Percentiles rank a stretch among this genome's conserved stretches.
Conservation (phyloP, 1,284 basidiomycete species). For the Coniferiporia sulphurascens region DNA sequence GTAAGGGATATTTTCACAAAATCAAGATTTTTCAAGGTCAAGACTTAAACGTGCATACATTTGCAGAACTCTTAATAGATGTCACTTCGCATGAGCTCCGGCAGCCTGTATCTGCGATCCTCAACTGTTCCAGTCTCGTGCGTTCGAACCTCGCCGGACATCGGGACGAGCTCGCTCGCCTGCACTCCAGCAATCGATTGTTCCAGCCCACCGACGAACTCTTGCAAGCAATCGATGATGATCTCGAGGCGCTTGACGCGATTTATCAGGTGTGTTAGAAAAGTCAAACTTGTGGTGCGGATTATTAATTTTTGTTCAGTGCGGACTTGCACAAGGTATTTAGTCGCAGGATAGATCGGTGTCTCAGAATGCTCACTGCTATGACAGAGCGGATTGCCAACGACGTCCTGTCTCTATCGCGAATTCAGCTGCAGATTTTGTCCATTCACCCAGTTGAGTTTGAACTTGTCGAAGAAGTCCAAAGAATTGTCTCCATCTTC, state of each 20-base stretch:
- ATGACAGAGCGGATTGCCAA: constrained; percentile 34
- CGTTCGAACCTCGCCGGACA: constrained; percentile 23
- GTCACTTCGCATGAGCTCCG: constrained; percentile 27
- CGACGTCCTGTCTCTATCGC: constrained; percentile 36
- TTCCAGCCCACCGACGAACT: constrained; percentile 30
- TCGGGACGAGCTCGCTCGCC: constrained; percentile 24
- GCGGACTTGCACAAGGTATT: constrained; percentile 32
- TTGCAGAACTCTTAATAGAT: constrained; percentile 26
- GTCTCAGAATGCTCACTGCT: background rate
- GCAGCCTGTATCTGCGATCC: constrained; percentile 27
- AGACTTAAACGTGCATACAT: background rate
- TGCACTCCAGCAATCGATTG: constrained; percentile 17
- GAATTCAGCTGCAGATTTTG: constrained; percentile 32
- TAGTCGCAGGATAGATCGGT: background rate
- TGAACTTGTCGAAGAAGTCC: constrained; percentile 28
- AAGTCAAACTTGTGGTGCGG: background rate
- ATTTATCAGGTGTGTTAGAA: constrained; percentile 22
- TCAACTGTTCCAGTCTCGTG: constrained; percentile 25
- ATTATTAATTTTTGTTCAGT: constrained; percentile 18
- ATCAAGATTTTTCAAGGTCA: background rate
- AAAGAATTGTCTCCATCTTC: constrained; percentile 32
- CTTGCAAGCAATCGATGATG: constrained; percentile 32
- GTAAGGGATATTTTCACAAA: constrained; percentile 4
- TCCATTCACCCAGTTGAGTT: constrained; percentile 29
- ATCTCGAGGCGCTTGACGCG: constrained; percentile 28